These are phyloP conservation scores for Russula emetica DNA, from an alignment of 768 basidiomycete genomes.

Conservation along the genomic window DNA sequence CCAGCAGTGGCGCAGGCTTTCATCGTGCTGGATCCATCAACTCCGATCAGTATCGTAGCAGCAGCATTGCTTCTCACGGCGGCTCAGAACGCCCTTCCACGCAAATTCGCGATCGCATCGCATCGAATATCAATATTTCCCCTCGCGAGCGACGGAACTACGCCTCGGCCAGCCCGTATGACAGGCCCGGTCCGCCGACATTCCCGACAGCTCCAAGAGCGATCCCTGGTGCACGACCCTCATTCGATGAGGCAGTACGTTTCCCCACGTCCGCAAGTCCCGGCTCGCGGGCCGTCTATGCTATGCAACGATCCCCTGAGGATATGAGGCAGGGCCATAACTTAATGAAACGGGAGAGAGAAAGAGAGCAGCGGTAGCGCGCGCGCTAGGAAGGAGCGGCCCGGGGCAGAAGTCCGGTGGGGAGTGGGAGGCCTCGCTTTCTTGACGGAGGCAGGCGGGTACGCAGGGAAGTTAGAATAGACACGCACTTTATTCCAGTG, in stretches of 20 bases:
- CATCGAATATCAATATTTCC: neutral
- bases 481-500: too few species aligned
- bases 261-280: slow-evolving; percentile 27
- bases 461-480: too few species aligned
- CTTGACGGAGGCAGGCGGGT: too few species aligned
- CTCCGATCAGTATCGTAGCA: slow-evolving; percentile 16
- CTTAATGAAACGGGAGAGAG: too few species aligned
- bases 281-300: slow-evolving; percentile 18
- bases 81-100: slow-evolving; percentile 10
- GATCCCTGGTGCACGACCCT: slow-evolving; percentile 20
- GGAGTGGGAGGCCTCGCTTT: too few species aligned
- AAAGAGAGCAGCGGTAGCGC: too few species aligned
- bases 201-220: slow-evolving; percentile 13
- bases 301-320: slow-evolving; percentile 25
- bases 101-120: slow-evolving; percentile 25
- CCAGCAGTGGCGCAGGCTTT: slow-evolving; percentile 16
- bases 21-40: slow-evolving; percentile 20
- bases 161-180: slow-evolving; percentile 24
- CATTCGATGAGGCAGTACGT: slow-evolving; percentile 19
- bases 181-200: slow-evolving; percentile 16
- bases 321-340: slow-evolving; percentile 25
- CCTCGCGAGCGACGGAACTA: slow-evolving; percentile 21
- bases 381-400: too few species aligned
- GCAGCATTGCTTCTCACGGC: slow-evolving; percentile 8
- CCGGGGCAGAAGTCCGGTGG: too few species aligned